Evolutionary conservation across 306 rosid genomes (phyloP), one percentile per base, ranked within the genome.

Genomic region (Hylodesmum podocarpum): DNA sequence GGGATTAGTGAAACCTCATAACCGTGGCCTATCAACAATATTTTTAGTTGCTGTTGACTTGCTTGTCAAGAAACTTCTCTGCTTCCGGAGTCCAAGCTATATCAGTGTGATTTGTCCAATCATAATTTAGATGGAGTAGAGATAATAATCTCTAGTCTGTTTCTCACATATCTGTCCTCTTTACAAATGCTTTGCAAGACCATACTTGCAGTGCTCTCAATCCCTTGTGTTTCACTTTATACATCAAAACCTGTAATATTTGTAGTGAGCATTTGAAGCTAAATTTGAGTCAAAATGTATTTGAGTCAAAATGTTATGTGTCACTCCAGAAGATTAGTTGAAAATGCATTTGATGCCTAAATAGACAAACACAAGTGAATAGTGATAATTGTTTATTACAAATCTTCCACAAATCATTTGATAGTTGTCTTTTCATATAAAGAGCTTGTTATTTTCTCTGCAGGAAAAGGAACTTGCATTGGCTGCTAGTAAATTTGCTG

Each of bases 401-500:
- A 37, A 14, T 57, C 12, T 54, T 29, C 65, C 66, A 61, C n/a
- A 15, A 6, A 15, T 24, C 66, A 53, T 51, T 62, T 67, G 66
- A 25, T 46, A 19, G 21, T 41, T 18, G 22, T 63, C 13, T n/a
- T 72, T 8, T 71, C 21, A 66, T 71, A 31, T 43, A 24, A 43
- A 16, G 68, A 25, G 22, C 13, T 62, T 81, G 24, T n/a, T 57
- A 40, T 85, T 2, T 76, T 68, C 50, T 76, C 53, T 78, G 40
- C 91, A 92, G 97, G 97, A 90, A 69, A 82, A 87, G 76, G 96
- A 90, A 73, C 83, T 92, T 36, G 89, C 87, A 37, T 31, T 86
- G 87, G 97, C 97, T 65, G 83, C 93, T 8, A 70, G 77, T 72
- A 90, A 77, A 73, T 87, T 88, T 72, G 84, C 92, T 0, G 96